These are phyloP conservation scores for Zizania palustris DNA, from an alignment of 202 grass and related monocot species.

Conservation along the genomic window DNA sequence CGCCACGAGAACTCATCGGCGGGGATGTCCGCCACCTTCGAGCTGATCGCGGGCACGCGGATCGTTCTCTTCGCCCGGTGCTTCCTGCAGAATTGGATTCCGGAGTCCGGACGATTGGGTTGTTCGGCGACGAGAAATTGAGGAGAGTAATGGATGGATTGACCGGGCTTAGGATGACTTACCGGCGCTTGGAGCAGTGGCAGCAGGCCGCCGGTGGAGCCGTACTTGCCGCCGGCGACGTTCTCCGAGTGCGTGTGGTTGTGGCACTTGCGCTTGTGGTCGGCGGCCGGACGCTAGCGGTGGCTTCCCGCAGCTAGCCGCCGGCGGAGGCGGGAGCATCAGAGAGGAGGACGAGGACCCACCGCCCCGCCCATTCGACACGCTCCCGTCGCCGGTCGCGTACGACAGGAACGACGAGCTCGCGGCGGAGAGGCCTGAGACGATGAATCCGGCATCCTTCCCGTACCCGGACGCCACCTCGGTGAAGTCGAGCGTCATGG, in stretches of 20 bases:
- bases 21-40: constrained; percentile 55
- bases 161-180: background rate
- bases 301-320: constrained; percentile 41
- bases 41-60: constrained; percentile 51
- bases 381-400: constrained; percentile 57
- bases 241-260: constrained; percentile 60
- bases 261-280: constrained; percentile 50
- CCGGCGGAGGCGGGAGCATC: constrained; percentile 41
- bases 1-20: constrained; percentile 56
- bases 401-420: constrained; percentile 64
- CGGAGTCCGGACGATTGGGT: background rate
- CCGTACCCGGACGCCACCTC: constrained; percentile 7
- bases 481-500: constrained; percentile 52
- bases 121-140: background rate
- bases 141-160: too few relatives aligned
- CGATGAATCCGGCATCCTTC: constrained; percentile 39
- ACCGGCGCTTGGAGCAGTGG: constrained; percentile 61
- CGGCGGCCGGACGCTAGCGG: constrained; percentile 29
- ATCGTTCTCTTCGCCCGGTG: constrained; percentile 38
- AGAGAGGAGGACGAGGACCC: constrained; percentile 19
- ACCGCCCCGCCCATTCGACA: constrained; percentile 51
- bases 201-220: constrained; percentile 47
- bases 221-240: constrained; percentile 38
- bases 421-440: constrained; percentile 42
- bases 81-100: too few relatives aligned